These are phyloP conservation scores for Aspergillus mulundensis DNA, from an alignment of 495 filamentous ascomycete genomes.

Conservation along the genomic window DNA sequence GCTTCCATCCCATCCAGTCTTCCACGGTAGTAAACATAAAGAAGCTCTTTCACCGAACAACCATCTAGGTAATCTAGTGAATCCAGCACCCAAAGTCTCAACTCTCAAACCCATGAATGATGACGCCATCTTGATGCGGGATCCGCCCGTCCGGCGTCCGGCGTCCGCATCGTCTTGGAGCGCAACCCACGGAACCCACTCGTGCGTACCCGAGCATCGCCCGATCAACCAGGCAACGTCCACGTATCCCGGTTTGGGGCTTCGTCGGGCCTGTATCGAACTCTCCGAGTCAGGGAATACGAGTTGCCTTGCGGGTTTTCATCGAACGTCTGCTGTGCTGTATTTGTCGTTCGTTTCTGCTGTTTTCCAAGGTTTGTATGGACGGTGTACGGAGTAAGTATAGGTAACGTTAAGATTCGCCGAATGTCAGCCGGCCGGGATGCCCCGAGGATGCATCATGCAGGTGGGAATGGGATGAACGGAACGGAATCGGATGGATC, in stretches of 20 bases:
- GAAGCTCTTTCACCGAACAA: background rate
- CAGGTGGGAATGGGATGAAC: too few species aligned
- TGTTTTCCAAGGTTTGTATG: too few species aligned
- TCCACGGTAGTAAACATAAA: too few species aligned
- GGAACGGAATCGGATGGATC: background rate
- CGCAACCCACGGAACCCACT: background rate
- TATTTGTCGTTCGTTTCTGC: too few species aligned
- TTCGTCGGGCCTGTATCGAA: background rate
- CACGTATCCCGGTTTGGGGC: background rate
- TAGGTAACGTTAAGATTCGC: background rate
- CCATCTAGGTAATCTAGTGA: background rate
- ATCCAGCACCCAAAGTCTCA: too few species aligned
- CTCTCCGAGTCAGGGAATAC: background rate
- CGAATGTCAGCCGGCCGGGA: background rate
- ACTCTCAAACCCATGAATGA: background rate
- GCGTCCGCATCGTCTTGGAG: background rate
- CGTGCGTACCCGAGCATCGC: background rate
- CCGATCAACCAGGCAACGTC: background rate
- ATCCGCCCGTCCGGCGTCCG: background rate
- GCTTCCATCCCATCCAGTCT: background rate
- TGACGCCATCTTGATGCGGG: slow-evolving; percentile 7
- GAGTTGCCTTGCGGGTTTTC: background rate
- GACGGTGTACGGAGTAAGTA: too few species aligned
- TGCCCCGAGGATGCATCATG: too few species aligned
- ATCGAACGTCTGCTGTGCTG: background rate